Evolutionary conservation across 345 rosid genomes (phyloP).

Genomic region (Garcia nutans): DNA sequence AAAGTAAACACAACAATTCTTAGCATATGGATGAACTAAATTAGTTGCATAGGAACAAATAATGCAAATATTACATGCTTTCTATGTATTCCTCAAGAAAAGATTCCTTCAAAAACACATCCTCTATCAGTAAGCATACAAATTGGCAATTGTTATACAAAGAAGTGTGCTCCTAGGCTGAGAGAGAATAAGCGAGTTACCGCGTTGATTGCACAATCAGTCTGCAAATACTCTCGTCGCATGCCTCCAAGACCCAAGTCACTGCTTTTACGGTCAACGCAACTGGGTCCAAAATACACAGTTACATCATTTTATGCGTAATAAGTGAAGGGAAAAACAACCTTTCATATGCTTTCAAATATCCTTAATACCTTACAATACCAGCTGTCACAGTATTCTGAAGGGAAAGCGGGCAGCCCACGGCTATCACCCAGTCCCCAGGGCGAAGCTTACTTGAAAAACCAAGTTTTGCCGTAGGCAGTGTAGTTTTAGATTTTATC

Average conservation of each 20-base stretch:
- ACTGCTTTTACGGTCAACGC: conserved; percentile 95
- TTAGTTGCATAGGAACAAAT: not conserved
- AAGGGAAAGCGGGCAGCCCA: conserved; percentile 96
- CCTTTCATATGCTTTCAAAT: not conserved
- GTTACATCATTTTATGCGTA: not conserved
- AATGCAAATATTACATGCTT: not conserved
- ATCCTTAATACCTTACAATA: conserved; percentile 63
- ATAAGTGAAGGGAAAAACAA: not conserved
- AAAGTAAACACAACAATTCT: conserved; percentile 9
- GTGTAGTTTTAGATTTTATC: conserved; percentile 74
- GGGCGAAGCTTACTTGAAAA: conserved; percentile 82
- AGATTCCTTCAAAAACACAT: not conserved
- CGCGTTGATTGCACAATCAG: conserved; percentile 82
- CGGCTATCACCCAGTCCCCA: conserved; percentile 91
- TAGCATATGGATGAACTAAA: not conserved
- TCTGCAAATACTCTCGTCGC: conserved; percentile 82
- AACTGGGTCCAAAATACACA: conserved; percentile 39
- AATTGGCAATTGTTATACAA: too few relatives aligned
- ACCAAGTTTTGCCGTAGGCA: conserved; percentile 84
- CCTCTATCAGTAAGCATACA: too few relatives aligned
- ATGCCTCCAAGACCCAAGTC: conserved; percentile 86
- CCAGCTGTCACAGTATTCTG: conserved; percentile 94
- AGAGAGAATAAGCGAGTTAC: conserved; percentile 41
- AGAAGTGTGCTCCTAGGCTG: not conserved
- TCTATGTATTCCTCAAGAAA: not conserved